Base-by-base conservation (phyloP, 2,329 filamentous ascomycete genomes). In the Cercospora janseana region DNA sequence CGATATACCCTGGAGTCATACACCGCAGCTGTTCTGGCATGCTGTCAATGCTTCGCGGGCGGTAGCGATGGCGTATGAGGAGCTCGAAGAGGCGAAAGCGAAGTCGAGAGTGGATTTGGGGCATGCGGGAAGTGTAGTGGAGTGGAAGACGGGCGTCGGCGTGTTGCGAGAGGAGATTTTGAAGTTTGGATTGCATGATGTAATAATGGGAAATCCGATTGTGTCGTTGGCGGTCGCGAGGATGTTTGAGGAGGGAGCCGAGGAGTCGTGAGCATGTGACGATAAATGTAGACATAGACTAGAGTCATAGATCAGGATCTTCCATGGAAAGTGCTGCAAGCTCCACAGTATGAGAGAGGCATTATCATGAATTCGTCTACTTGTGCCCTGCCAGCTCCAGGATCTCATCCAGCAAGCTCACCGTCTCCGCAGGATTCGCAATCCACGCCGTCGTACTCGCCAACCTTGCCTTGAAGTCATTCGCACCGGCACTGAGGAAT, bases 391-490 rank as follows among this genome's bases (percentile, higher is more conserved):
- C 41, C 50, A 52, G 46, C 28, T 63, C 51, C 26, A 63, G 77
- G 66, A 95, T 74, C 74, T 97, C 93, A 63, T 96, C 90, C 54
- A 98, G 72, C 62, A 97, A 70, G 60, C 88, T 83, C 29, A 95
- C 88, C 23, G 93, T 98, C 76, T 98, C 93, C 0, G 79, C 77
- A 0, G 93, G 93, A 65, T 82, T 96, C 1, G 93, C 92, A 59
- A 98, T 95, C 93, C 93, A 98, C 1, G 92, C 91, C 16, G 93
- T 97, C 1, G 92, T 96, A 26, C 88, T 93, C 15, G 94, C 91
- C 62, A 90, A 81, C 23, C 92, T 79, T 6, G 92, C 93, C 75
- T 96, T 95, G 76, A 97, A 98, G 70, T 98, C 93, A 71, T 98
- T 98, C 12, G 90, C 89, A 0, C 91, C 91, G 3, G 92, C 92